Percentiles rank a stretch among this genome's conserved stretches.
Evolutionary conservation across 2,329 filamentous ascomycete species (phyloP).

Genomic region (Aspergillus phoenicis): DNA sequence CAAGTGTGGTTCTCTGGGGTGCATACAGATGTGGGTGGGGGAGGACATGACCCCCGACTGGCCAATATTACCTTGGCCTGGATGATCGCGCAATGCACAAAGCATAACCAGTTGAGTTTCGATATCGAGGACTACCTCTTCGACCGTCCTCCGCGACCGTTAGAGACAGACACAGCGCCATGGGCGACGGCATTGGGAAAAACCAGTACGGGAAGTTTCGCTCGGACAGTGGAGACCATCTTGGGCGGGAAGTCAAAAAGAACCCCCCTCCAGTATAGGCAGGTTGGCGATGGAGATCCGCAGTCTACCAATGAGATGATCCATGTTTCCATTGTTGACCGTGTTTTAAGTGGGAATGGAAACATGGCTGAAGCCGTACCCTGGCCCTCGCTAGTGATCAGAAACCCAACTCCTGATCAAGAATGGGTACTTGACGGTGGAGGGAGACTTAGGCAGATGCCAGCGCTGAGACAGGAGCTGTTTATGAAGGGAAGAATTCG

Average conservation of each 20-base stretch:
- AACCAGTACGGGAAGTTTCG: slow-evolving; percentile 10
- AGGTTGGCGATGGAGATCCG: background rate
- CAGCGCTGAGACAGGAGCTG: background rate
- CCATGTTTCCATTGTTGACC: slow-evolving; percentile 18
- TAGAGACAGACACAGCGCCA: slow-evolving; percentile 9
- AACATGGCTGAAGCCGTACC: background rate
- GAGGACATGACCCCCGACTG: slow-evolving; percentile 48
- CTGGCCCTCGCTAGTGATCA: background rate
- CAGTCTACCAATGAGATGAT: slow-evolving; percentile 16
- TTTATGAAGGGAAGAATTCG: slow-evolving; percentile 18
- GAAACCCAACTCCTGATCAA: background rate
- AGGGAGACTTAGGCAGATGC: background rate
- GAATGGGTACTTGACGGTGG: background rate
- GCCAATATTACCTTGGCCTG: slow-evolving; percentile 56
- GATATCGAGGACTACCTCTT: slow-evolving; percentile 25
- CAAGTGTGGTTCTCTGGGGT: slow-evolving; percentile 55
- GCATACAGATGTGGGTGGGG: slow-evolving; percentile 51
- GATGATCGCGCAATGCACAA: slow-evolving; percentile 56
- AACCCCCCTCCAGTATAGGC: slow-evolving; percentile 20
- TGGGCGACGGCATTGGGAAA: slow-evolving; percentile 22
- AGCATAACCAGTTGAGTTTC: slow-evolving; percentile 25
- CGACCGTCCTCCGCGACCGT: slow-evolving; percentile 12
- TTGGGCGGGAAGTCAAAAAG: slow-evolving; percentile 17
- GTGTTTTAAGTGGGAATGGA: background rate
- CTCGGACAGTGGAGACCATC: slow-evolving; percentile 12